Evolutionary conservation across 768 basidiomycete species (phyloP), one percentile per base, ranked within the genome.

Genomic region (Hirschioporus abietinus): DNA sequence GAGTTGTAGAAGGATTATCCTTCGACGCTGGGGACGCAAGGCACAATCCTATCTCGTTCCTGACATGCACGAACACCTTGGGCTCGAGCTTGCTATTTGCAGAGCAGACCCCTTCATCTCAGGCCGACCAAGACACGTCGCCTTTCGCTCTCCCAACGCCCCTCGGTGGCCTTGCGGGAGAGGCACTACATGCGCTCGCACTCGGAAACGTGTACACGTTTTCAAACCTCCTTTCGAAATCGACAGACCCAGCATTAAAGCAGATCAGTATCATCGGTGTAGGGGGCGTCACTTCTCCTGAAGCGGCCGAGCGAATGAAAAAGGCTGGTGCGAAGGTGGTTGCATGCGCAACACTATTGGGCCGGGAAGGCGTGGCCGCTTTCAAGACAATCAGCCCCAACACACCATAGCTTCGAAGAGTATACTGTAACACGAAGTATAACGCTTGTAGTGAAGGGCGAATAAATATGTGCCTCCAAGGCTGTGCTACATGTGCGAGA

Each of bases 1-100:
- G 78, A 12, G 76, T 75, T 60, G 73, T 92, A 58, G 75, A 77
- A 42, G 70, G 72, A n/a, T 79, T 86, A 65, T 77, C 80, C 35
- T 65, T 71, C 58, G 62, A 68, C 12, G 62, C 60, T 24, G 57
- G 62, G 64, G 68, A 64, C 34, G 66, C 66, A 35, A 70, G 72
- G 20, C 64, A 71, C 42, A 82, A 82, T 67, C 84, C 89, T 7
- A 80, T 93, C 68, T 82, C 90, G 12, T 95, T 92, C 76, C 72
- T 94, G 71, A 90, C 90, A 15, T 88, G 89, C 72, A 92, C 89
- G 26, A 93, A 94, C 72, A 93, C 92, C 2, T 81, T 95, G 20
- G 92, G 92, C 26, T 87, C 84, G 66, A 80, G 85, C 35, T 76
- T 94, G 63, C 76, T 88, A 36, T 90, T 90, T 70, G 70, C 80